A percentile compares a stretch with the other conserved stretches of the same genome.
phyloP scores from a whole-genome alignment of 768 basidiomycete genomes.

The Termitomyces sp. region DNA sequence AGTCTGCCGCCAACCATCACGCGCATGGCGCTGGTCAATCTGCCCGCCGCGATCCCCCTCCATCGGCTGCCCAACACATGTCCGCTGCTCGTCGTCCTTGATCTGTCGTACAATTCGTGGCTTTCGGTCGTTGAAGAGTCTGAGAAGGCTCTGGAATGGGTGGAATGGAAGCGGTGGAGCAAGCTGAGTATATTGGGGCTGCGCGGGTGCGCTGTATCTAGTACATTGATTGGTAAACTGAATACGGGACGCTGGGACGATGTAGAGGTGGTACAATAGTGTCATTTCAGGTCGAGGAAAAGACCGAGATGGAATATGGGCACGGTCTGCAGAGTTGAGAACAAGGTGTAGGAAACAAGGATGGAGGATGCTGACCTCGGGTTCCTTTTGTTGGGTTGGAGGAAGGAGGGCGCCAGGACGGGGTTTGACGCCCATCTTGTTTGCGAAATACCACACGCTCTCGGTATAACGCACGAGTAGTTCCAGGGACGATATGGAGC shows the following conservation, averaged over 20 bases:
- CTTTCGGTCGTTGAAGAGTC: conserved; percentile 29
- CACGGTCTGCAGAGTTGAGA: conserved; percentile 28
- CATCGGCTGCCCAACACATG: conserved; percentile 56
- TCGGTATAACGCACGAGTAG: conserved; percentile 63
- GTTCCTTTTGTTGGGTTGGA: conserved; percentile 28
- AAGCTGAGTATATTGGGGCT: conserved; percentile 53
- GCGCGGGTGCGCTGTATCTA: conserved; percentile 47
- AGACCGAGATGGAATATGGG: conserved; percentile 53
- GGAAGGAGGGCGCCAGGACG: conserved; percentile 50
- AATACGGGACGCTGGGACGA: conserved; percentile 69
- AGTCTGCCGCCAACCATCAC: conserved; percentile 65
- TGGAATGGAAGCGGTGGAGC: conserved; percentile 59
- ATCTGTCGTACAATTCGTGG: conserved; percentile 66
- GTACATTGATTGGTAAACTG: conserved; percentile 39
- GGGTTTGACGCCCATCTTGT: conserved; percentile 45
- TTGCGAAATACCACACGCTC: conserved; percentile 55
- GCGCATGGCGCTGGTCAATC: conserved; percentile 53
- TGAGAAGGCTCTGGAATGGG: conserved; percentile 38
- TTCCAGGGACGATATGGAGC: conserved; percentile 60
- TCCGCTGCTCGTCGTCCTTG: conserved; percentile 60
- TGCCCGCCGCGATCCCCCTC: conserved; percentile 46
- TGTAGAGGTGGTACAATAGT: conserved; percentile 44
- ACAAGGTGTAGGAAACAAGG: not conserved
- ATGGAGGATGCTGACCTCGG: conserved; percentile 31
- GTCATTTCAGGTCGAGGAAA: conserved; percentile 37